Evolutionary conservation across 257 asterid species (phyloP).

Genomic region (Verbena officinalis): DNA sequence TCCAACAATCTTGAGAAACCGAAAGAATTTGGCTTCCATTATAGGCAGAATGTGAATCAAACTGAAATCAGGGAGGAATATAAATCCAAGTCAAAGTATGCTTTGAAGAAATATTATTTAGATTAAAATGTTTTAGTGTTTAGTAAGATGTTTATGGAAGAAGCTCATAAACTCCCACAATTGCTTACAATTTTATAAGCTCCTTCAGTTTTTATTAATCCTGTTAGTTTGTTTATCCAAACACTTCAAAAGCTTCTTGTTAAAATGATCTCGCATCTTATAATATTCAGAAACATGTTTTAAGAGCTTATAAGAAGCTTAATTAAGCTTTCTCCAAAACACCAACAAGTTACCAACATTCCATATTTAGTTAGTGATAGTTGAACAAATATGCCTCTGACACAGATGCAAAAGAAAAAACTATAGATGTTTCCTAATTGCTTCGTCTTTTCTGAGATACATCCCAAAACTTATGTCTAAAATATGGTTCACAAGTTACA

Average conservation of each 20-base stretch:
- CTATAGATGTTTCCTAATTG: neutral
- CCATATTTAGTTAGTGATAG: neutral
- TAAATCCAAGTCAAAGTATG: neutral
- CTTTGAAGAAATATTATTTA: neutral
- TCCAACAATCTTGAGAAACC: slow-evolving; percentile 71
- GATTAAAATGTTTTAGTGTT: too few relatives aligned
- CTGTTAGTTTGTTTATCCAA: too few relatives aligned
- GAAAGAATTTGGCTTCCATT: too few relatives aligned
- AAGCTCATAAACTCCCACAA: too few relatives aligned
- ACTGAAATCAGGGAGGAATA: neutral
- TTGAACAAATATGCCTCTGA: neutral
- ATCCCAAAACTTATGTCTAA: neutral
- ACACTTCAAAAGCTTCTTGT: too few relatives aligned
- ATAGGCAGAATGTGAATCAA: slow-evolving; percentile 58
- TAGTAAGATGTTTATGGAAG: too few relatives aligned
- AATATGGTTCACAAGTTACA: neutral
- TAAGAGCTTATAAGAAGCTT: too few relatives aligned
- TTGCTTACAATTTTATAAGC: too few relatives aligned
- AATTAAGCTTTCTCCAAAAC: too few relatives aligned
- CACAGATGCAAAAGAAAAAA: neutral
- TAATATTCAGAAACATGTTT: too few relatives aligned
- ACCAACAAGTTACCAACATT: neutral
- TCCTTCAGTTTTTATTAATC: too few relatives aligned
- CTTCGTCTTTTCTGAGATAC: neutral
- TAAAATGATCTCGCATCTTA: too few relatives aligned